Conservation (phyloP, 2,329 filamentous ascomycete species). For the Colletotrichum viniferum region DNA sequence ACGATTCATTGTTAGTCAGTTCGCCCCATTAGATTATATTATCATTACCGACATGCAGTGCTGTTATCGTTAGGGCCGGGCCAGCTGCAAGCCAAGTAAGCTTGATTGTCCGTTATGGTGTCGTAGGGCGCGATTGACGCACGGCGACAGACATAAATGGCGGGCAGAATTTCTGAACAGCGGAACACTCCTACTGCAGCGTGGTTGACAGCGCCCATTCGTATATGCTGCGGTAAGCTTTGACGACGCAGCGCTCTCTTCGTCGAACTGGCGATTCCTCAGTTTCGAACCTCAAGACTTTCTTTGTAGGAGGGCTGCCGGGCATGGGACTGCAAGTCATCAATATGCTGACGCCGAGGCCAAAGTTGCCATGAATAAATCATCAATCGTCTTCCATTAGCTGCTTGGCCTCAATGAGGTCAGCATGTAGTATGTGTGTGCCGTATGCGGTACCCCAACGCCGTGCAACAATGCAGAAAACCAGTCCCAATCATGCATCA, state of each 20-base stretch:
- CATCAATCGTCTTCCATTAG: background rate
- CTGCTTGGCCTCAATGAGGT: background rate
- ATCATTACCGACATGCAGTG: background rate
- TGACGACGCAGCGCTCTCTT: background rate
- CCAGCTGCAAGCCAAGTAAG: background rate
- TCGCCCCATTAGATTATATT: background rate
- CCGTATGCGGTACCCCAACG: background rate
- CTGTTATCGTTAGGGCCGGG: background rate
- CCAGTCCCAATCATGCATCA: background rate
- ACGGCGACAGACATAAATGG: background rate
- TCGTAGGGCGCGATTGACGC: background rate
- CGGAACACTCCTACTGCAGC: background rate
- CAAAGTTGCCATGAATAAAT: background rate
- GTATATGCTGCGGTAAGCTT: background rate
- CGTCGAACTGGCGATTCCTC: background rate
- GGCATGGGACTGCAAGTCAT: background rate
- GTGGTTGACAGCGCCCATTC: background rate
- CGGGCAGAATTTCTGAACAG: background rate
- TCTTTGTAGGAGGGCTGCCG: background rate
- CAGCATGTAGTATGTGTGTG: background rate
- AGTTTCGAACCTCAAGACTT: background rate
- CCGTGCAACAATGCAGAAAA: slow-evolving; percentile 2
- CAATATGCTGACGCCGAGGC: background rate
- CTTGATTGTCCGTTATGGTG: background rate
- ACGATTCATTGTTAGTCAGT: background rate